These are phyloP conservation scores for Aphanomyces euteiches DNA, from an alignment of 352 stramenopile genomes.

Conservation along the genomic window DNA sequence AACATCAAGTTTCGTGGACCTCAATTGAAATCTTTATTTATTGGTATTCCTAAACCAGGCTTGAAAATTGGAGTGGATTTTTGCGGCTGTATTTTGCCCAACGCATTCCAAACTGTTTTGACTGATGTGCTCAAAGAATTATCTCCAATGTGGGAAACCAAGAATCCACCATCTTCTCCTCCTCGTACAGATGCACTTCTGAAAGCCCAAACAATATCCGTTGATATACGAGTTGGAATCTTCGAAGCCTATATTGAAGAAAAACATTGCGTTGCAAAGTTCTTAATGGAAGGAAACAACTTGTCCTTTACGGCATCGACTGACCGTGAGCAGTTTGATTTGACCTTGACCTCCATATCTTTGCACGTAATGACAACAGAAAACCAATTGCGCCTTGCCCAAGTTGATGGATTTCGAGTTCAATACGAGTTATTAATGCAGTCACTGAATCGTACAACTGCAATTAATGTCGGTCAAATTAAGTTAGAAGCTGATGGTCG, in stretches of 20 bases:
- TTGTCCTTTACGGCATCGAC: constrained; percentile 63
- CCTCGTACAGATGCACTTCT: constrained; percentile 12
- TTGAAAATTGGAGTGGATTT: constrained; percentile 7
- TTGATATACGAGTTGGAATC: constrained; percentile 36
- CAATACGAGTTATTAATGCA: constrained; percentile 61
- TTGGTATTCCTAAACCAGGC: background rate
- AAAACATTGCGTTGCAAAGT: constrained; percentile 80
- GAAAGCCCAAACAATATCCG: background rate
- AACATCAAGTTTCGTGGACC: constrained; percentile 66
- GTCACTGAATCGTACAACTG: constrained; percentile 43
- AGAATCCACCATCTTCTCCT: background rate
- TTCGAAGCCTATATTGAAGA: constrained; percentile 85
- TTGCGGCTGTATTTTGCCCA: constrained; percentile 23
- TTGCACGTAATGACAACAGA: constrained; percentile 83
- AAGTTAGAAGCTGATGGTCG: constrained; percentile 82
- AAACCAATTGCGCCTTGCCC: constrained; percentile 77
- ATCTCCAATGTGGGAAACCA: constrained; percentile 9
- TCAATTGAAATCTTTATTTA: background rate
- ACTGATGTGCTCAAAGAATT: constrained; percentile 19
- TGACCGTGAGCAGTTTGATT: constrained; percentile 56
- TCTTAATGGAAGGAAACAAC: constrained; percentile 75
- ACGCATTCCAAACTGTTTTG: constrained; percentile 3
- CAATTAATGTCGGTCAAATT: constrained; percentile 70
- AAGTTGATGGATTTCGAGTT: constrained; percentile 76
- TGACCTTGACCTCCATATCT: constrained; percentile 70